Conservation (phyloP, 2,329 filamentous ascomycete genomes). For the Bipolaris zeicola region DNA sequence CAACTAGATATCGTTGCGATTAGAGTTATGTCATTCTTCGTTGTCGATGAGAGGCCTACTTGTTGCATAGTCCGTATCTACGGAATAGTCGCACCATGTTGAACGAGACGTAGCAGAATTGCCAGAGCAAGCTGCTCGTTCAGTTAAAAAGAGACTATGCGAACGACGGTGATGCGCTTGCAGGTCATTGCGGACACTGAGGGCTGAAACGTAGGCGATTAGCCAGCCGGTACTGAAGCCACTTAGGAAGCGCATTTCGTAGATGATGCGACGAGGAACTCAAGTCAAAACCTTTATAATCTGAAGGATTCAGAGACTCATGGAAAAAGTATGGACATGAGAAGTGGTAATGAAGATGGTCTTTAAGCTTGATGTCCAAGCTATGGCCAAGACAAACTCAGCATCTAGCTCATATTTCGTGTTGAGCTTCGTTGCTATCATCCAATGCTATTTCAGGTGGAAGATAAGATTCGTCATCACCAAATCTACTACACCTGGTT, state of each 20-base stretch:
- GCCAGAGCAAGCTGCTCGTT: conserved; percentile 36
- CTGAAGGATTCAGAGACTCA: background rate
- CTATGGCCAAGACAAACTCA: background rate
- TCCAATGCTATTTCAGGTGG: background rate
- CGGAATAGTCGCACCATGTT: conserved; percentile 55
- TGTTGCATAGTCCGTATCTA: conserved; percentile 24
- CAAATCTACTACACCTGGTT: background rate
- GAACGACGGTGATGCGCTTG: background rate
- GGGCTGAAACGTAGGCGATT: background rate
- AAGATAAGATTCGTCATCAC: background rate
- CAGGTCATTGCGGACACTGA: background rate
- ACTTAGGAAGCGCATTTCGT: background rate
- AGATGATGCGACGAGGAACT: background rate
- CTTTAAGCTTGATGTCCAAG: background rate
- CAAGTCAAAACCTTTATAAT: too few species aligned
- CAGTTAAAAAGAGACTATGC: background rate
- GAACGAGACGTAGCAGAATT: conserved; percentile 39
- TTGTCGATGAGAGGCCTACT: background rate
- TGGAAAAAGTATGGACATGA: background rate
- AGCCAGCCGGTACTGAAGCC: background rate
- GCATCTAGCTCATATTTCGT: background rate
- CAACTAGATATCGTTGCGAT: conserved; percentile 23
- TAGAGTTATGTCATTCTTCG: background rate
- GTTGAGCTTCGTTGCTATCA: background rate
- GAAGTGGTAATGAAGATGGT: background rate